Percentiles rank a stretch among this genome's conserved stretches.
Conservation (phyloP, 352 stramenopile genomes). For the Globisporangium radiosum region DNA sequence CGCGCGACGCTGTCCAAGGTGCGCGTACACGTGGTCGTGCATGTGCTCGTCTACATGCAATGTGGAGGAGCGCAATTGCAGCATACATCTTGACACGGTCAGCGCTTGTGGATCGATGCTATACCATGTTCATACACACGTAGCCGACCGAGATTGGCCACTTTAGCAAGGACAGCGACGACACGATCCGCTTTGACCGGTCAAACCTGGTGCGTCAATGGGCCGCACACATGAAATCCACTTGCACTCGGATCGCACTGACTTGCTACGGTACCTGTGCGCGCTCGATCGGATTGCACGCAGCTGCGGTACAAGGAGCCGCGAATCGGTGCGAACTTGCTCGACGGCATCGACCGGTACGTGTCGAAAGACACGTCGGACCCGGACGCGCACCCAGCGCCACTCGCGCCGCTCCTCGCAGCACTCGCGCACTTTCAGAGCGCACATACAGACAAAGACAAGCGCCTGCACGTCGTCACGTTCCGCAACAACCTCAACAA, state of each 20-base stretch:
- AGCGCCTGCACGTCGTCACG: conserved; percentile 50
- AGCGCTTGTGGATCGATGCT: background rate
- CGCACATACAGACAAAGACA: conserved; percentile 3
- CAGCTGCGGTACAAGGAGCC: conserved; percentile 29
- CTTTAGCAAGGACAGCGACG: conserved; percentile 53
- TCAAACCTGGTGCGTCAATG: conserved; percentile 45
- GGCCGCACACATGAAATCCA: background rate
- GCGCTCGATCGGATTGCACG: background rate
- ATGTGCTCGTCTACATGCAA: background rate
- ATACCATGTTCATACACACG: background rate
- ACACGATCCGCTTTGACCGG: conserved; percentile 42
- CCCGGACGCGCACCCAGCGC: conserved; percentile 31
- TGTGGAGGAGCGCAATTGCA: no score
- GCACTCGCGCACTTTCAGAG: conserved; percentile 40
- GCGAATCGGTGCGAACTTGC: conserved; percentile 38
- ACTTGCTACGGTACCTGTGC: background rate
- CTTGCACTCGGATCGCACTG: background rate
- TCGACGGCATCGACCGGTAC: conserved; percentile 53
- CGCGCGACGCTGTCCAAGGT: conserved; percentile 15
- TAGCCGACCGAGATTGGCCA: conserved; percentile 57
- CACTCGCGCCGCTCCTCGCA: conserved; percentile 40
- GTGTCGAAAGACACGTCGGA: conserved; percentile 44
- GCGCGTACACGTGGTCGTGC: background rate
- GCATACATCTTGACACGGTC: no score
- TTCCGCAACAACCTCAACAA: conserved; percentile 84